Percentiles rank a stretch among this genome's conserved stretches.
Conservation (phyloP, 345 rosid genomes). For the Schrenkiella parvula region DNA sequence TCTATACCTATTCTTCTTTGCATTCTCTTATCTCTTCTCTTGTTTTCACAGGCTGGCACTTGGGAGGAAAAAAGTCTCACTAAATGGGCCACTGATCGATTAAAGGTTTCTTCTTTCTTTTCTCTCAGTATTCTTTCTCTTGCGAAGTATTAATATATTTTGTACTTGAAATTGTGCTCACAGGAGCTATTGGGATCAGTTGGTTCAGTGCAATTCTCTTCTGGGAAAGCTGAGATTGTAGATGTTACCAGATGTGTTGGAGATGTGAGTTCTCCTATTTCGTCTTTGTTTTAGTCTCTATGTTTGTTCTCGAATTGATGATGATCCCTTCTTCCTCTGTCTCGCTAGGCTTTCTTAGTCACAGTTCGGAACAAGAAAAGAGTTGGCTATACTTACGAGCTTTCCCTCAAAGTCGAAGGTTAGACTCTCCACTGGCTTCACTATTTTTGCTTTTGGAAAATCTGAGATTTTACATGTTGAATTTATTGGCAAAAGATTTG, state of each 20-base stretch:
- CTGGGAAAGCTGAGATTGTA: conserved; percentile 65
- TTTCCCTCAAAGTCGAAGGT: conserved; percentile 76
- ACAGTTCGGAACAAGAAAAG: conserved; percentile 88
- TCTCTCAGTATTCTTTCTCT: background rate
- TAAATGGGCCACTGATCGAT: conserved; percentile 76
- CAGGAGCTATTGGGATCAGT: conserved; percentile 74
- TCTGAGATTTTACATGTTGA: background rate
- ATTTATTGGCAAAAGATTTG: background rate
- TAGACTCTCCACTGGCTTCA: background rate
- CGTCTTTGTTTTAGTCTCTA: background rate
- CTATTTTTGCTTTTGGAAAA: background rate
- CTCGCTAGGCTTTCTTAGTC: conserved; percentile 78
- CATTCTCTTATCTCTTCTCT: background rate
- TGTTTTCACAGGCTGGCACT: conserved; percentile 68
- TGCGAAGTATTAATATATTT: background rate
- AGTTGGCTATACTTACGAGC: conserved; percentile 81
- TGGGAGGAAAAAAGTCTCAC: conserved; percentile 95
- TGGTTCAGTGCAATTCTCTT: conserved; percentile 60
- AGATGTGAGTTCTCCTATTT: conserved; percentile 51
- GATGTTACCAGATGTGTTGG: conserved; percentile 74
- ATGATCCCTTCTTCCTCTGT: background rate
- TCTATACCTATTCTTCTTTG: background rate
- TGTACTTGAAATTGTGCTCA: background rate
- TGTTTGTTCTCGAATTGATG: background rate
- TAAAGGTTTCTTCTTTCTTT: conserved; percentile 48